phyloP scores from a whole-genome alignment of 345 rosid species.

The Lenwebbia sp. region DNA sequence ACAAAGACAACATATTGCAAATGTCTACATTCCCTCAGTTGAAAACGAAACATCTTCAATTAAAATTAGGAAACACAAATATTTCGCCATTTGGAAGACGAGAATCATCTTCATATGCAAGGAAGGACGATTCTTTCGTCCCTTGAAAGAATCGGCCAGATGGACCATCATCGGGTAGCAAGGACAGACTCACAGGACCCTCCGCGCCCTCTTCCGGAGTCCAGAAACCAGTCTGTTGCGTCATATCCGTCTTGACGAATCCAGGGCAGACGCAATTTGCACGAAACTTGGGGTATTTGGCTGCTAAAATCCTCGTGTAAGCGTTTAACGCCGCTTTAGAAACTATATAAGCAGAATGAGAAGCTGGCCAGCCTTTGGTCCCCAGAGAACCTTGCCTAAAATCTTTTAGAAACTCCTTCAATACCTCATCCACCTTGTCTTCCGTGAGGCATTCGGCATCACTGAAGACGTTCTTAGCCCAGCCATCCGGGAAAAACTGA shows the following conservation, averaged over 20 bases:
- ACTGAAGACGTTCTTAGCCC: conserved; percentile 23
- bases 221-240: not conserved
- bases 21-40: not conserved
- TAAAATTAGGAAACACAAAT: not conserved
- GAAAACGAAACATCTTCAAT: not conserved
- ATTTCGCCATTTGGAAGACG: not conserved
- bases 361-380: conserved; percentile 21
- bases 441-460: conserved; percentile 26
- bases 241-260: conserved; percentile 2
- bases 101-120: not conserved
- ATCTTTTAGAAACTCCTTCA: conserved; percentile 27
- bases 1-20: not conserved
- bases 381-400: conserved; percentile 21
- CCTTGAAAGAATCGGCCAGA: conserved; percentile 2
- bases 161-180: not conserved
- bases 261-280: conserved; percentile 7
- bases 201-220: conserved; percentile 2
- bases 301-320: conserved; percentile 9
- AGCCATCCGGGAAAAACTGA: conserved; percentile 25
- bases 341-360: conserved; percentile 1
- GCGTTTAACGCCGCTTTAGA: conserved; percentile 13
- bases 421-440: conserved; percentile 33
- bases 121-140: not conserved
- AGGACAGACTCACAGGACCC: conserved; percentile 2
- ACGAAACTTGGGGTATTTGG: not conserved